Percentiles rank a stretch among this genome's conserved stretches.
These are phyloP conservation scores for Fraxinus americana DNA, from an alignment of 257 asterid species.

Conservation along the genomic window DNA sequence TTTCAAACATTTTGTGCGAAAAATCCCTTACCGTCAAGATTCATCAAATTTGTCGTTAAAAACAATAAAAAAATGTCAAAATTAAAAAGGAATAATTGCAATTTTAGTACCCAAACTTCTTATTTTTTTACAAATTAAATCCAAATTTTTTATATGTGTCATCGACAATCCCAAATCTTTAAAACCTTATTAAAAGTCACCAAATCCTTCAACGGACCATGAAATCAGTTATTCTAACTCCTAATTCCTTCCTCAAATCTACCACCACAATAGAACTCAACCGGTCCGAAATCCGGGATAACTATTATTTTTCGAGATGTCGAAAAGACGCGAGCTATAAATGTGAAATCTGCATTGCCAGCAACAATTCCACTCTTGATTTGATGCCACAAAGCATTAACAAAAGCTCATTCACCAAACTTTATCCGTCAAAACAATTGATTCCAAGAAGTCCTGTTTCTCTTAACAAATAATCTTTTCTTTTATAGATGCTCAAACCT, in stretches of 20 bases:
- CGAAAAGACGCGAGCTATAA: slow-evolving; percentile 76
- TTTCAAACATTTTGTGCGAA: too few species aligned
- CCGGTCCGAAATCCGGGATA: slow-evolving; percentile 51
- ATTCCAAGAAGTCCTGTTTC: slow-evolving; percentile 57
- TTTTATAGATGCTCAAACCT: slow-evolving; percentile 42
- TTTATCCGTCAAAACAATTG: slow-evolving; percentile 41
- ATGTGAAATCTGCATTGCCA: slow-evolving; percentile 78
- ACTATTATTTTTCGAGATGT: slow-evolving; percentile 74
- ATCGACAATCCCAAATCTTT: too few species aligned
- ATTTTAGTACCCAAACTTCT: too few species aligned
- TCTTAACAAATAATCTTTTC: slow-evolving; percentile 34
- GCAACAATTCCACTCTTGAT: slow-evolving; percentile 86
- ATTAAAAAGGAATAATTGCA: too few species aligned
- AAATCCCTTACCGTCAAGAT: too few species aligned
- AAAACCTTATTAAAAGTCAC: neutral
- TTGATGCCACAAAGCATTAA: slow-evolving; percentile 54
- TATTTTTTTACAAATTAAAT: too few species aligned
- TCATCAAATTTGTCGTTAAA: too few species aligned
- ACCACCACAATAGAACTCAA: slow-evolving; percentile 27
- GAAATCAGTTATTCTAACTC: slow-evolving; percentile 52
- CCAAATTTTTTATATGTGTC: too few species aligned
- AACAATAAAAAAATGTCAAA: too few species aligned
- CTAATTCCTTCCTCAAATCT: slow-evolving; percentile 66
- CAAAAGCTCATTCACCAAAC: slow-evolving; percentile 51
- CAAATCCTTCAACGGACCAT: slow-evolving; percentile 31